Percentiles rank a stretch among this genome's conserved stretches.
Conservation (phyloP, 208 protist genomes). For the Vickermania ingenoplastis region DNA sequence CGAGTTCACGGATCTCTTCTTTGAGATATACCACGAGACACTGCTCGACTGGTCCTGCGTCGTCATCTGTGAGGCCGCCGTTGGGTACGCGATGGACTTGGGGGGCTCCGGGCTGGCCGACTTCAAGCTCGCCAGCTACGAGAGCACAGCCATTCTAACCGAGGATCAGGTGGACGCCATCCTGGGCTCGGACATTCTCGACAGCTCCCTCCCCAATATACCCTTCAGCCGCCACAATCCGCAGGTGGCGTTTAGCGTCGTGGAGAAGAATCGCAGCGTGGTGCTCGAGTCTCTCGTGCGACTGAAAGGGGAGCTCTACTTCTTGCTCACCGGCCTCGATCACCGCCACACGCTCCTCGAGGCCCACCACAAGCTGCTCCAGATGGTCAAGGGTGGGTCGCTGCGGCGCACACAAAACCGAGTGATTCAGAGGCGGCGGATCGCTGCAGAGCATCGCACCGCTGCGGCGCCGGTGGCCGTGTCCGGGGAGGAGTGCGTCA, state of each 20-base stretch:
- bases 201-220: constrained; percentile 25
- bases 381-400: not conserved
- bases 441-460: no score
- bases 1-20: constrained; percentile 20
- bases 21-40: constrained; percentile 29
- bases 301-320: constrained; percentile 43
- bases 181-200: constrained; percentile 19
- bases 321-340: constrained; percentile 35
- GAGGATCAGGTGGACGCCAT: constrained; percentile 30
- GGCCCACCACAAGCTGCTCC: constrained; percentile 12
- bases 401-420: not conserved
- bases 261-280: constrained; percentile 21
- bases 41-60: constrained; percentile 29
- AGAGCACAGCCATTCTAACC: constrained; percentile 12
- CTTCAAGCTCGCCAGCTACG: constrained; percentile 15
- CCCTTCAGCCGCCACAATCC: constrained; percentile 10
- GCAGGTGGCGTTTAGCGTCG: constrained; percentile 17
- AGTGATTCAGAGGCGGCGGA: not conserved
- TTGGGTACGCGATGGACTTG: constrained; percentile 26
- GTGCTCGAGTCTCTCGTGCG: constrained; percentile 28
- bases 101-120: constrained; percentile 15
- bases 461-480: not conserved
- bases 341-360: constrained; percentile 17
- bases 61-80: constrained; percentile 30
- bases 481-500: not conserved